A percentile compares a stretch with the other conserved stretches of the same genome.
Conservation (phyloP, 257 asterid genomes). For the Solanum ahanhuiri region DNA sequence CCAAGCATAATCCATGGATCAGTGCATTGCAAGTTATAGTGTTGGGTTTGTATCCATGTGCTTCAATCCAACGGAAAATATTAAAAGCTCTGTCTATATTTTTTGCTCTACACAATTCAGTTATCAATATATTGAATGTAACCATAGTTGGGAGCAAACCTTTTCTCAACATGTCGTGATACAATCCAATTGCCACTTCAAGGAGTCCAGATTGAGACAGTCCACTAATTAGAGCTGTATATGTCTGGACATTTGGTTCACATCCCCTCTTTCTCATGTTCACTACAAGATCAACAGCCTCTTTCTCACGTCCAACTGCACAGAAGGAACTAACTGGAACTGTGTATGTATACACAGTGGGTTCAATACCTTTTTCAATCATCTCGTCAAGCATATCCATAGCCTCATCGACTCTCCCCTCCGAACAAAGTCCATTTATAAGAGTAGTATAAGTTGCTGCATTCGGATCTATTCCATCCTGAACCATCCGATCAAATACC, state of each 20-base stretch:
- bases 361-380: conserved; percentile 52
- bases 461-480: conserved; percentile 63
- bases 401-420: conserved; percentile 61
- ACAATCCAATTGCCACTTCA: conserved; percentile 73
- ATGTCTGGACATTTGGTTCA: conserved; percentile 62
- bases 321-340: conserved; percentile 57
- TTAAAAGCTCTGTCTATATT: conserved; percentile 33
- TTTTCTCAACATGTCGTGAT: conserved; percentile 66
- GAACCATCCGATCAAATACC: conserved; percentile 61
- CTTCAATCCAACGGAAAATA: conserved; percentile 57
- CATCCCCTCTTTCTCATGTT: conserved; percentile 60
- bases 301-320: conserved; percentile 44
- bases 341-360: conserved; percentile 64
- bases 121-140: conserved; percentile 65
- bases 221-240: conserved; percentile 77
- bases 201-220: conserved; percentile 45
- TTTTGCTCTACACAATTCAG: conserved; percentile 42
- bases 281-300: conserved; percentile 56
- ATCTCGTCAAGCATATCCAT: conserved; percentile 59
- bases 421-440: conserved; percentile 68
- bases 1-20: conserved; percentile 60
- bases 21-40: conserved; percentile 55
- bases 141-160: conserved; percentile 65
- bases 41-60: conserved; percentile 34
- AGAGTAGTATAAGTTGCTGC: conserved; percentile 61